Percentiles rank a stretch among this genome's conserved stretches.
Conservation (phyloP, 108 stramenopile species). For the Pseudonitzschia multiseries region DNA sequence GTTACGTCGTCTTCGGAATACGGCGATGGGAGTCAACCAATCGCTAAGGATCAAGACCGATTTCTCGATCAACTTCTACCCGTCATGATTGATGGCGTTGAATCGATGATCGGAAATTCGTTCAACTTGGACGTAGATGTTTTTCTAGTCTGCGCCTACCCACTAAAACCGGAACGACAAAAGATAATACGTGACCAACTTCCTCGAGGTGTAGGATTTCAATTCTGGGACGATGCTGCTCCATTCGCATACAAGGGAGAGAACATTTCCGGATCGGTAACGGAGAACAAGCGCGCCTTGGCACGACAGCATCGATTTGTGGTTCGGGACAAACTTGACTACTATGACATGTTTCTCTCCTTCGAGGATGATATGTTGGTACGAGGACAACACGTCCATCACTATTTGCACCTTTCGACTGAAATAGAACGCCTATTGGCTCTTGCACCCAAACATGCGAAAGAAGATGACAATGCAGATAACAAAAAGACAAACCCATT, state of each 20-base stretch:
- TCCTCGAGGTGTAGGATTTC: conserved; percentile 64
- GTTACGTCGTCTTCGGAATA: conserved; percentile 73
- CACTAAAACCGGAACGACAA: conserved; percentile 42
- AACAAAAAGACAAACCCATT: conserved; percentile 25
- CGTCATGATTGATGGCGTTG: conserved; percentile 56
- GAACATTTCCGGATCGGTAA: conserved; percentile 17
- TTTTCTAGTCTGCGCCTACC: conserved; percentile 48
- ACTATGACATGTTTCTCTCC: conserved; percentile 72
- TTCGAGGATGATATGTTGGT: conserved; percentile 84
- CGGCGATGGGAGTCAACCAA: conserved; percentile 61
- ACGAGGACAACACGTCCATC: conserved; percentile 64
- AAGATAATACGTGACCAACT: conserved; percentile 51
- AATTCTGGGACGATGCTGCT: conserved; percentile 79
- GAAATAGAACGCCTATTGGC: conserved; percentile 49
- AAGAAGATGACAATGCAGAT: conserved; percentile 12
- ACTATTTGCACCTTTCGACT: conserved; percentile 59
- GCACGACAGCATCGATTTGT: conserved; percentile 84
- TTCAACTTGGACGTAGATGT: conserved; percentile 63
- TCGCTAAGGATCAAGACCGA: conserved; percentile 59
- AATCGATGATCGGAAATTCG: conserved; percentile 49
- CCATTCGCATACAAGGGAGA: conserved; percentile 48
- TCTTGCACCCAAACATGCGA: conserved; percentile 40
- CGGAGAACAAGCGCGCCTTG: conserved; percentile 47
- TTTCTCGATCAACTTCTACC: conserved; percentile 65
- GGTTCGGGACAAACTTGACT: conserved; percentile 66